Evolutionary conservation across 2,329 filamentous ascomycete genomes (phyloP), one percentile per base, ranked within the genome.

Genomic region (Mycogone perniciosa): DNA sequence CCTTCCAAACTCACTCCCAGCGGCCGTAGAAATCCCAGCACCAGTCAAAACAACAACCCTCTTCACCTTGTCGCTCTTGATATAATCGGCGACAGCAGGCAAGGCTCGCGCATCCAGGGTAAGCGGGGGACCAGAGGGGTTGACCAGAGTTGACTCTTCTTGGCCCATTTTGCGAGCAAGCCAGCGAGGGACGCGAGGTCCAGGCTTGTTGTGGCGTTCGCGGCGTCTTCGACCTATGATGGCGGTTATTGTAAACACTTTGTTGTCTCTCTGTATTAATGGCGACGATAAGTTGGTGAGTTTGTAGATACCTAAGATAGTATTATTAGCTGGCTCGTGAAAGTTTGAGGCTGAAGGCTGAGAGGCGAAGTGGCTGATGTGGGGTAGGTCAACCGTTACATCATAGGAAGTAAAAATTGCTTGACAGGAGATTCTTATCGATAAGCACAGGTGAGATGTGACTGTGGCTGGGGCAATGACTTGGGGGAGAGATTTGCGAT

Each of bases 21-120:
- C 82, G 7, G 81, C 78, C 0, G 88, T 92, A 31, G 85, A 89
- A 59, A 96, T 95, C 44, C 92, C 92, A 9, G 92, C 91, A 52
- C 92, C 92, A 2, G 88, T 90, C 81, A 97, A 83, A 55, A 96
- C 86, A 27, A 95, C 89, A 51, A 99, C 86, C 45, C 78, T 79
- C 60, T 79, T 79, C 33, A 78, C 83, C 44, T 77, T 68, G 42
- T 84, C 86, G 61, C 82, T 76, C 57, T 81, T 82, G 67, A 99
- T 91, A 61, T 88, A 85, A 30, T 86, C 79, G n/a, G 89, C 91
- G 37, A 97, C 75, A 4, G 82, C 86, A 13, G 85, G 75, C 10
- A 97, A 68, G 30, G 79, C 86, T 50, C 90, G 82, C 31, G 79
- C 80, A 39, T 77, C 71, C 10, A 97, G 76, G 0, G 82, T 88